A percentile compares a stretch with the other conserved stretches of the same genome.
phyloP scores from a whole-genome alignment of 306 rosid genomes.

The Prunus mira region DNA sequence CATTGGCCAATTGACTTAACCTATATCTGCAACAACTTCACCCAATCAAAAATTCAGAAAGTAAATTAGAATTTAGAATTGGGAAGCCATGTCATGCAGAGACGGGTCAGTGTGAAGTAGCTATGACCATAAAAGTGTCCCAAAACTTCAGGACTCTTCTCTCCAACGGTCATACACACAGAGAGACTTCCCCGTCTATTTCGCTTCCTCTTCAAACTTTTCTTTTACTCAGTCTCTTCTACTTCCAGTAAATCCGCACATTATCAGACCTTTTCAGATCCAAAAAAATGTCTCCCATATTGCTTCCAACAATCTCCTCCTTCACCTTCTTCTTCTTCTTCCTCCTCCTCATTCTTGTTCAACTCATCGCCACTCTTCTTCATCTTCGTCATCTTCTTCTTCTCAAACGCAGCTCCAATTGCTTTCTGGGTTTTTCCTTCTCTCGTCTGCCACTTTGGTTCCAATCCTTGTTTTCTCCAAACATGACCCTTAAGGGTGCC shows the following conservation, averaged over 20 bases:
- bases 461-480: background rate
- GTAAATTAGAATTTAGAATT: background rate
- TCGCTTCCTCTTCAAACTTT: slow-evolving; percentile 11
- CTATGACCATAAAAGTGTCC: background rate
- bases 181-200: background rate
- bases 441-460: background rate
- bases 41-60: background rate
- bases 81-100: background rate
- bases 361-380: background rate
- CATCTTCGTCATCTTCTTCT: background rate
- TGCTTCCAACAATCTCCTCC: background rate
- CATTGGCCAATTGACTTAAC: too few relatives aligned
- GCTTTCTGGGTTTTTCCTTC: background rate
- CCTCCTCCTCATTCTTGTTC: background rate
- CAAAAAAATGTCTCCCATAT: slow-evolving; percentile 1
- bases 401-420: background rate
- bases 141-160: background rate
- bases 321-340: background rate
- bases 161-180: background rate
- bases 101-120: slow-evolving; percentile 4
- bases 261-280: slow-evolving; percentile 19
- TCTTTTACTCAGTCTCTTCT: slow-evolving; percentile 18
- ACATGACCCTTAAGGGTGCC: slow-evolving; percentile 70
- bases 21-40: background rate
- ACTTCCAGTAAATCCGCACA: slow-evolving; percentile 21